These are phyloP conservation scores for Omphalotus olearius DNA, from an alignment of 1,284 basidiomycete genomes.

Conservation along the genomic window DNA sequence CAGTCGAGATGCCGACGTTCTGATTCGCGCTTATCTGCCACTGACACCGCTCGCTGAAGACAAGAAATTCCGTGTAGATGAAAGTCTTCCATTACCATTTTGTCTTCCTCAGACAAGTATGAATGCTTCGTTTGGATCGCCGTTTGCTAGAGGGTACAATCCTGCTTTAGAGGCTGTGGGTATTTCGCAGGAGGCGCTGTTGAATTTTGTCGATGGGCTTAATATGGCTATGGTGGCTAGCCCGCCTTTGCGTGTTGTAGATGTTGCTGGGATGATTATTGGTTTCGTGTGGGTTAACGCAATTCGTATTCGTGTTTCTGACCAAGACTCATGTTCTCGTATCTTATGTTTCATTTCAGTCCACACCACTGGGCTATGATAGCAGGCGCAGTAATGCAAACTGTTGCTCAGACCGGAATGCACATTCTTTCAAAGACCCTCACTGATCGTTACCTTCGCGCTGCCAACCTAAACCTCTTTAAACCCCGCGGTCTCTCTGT, in stretches of 20 bases:
- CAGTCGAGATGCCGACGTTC: slow-evolving; percentile 5
- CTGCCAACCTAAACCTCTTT: slow-evolving; percentile 23
- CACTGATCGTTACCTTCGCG: slow-evolving; percentile 25
- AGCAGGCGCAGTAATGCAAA: slow-evolving; percentile 19
- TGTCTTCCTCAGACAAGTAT: slow-evolving; percentile 16
- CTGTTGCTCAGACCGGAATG: slow-evolving; percentile 19
- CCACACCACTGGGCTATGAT: slow-evolving; percentile 23
- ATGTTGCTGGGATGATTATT: slow-evolving; percentile 17
- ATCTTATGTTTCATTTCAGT: not conserved
- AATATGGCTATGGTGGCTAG: slow-evolving; percentile 21
- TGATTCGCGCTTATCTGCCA: slow-evolving; percentile 6
- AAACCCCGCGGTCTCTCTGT: slow-evolving; percentile 22
- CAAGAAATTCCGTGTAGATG: not conserved
- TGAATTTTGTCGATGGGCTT: slow-evolving; percentile 21
- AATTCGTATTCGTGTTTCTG: not conserved
- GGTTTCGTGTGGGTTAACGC: slow-evolving; percentile 19
- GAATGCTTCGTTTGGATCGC: slow-evolving; percentile 13
- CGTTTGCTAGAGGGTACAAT: slow-evolving; percentile 19
- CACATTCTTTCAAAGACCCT: slow-evolving; percentile 24
- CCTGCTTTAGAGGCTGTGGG: slow-evolving; percentile 12
- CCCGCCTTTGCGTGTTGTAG: slow-evolving; percentile 18
- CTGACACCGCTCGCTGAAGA: not conserved
- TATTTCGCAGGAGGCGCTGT: slow-evolving; percentile 16
- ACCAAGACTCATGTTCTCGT: not conserved
- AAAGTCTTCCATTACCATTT: slow-evolving; percentile 15